These are phyloP conservation scores for Prasinococcaceae sp. DNA, from an alignment of 139 green algal genomes.

Conservation along the genomic window DNA sequence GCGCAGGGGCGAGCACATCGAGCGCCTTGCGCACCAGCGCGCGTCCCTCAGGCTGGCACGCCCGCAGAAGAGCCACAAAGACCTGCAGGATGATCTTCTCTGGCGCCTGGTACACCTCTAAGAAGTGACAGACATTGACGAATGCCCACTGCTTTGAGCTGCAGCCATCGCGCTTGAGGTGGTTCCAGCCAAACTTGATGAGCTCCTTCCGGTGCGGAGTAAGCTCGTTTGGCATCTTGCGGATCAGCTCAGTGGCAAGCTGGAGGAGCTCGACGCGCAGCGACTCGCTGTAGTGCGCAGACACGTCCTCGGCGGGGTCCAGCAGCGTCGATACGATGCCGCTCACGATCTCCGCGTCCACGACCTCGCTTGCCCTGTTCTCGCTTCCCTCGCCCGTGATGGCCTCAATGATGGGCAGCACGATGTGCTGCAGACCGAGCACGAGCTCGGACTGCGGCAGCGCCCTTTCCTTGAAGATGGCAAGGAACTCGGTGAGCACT, in stretches of 20 bases:
- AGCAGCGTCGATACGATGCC: constrained; percentile 31
- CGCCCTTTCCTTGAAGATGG: constrained; percentile 27
- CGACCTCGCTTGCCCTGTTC: constrained; percentile 16
- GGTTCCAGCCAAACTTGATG: constrained; percentile 80
- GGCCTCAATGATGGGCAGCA: constrained; percentile 69
- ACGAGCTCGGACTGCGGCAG: constrained; percentile 31
- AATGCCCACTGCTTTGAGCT: constrained; percentile 66
- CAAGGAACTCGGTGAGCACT: constrained; percentile 46
- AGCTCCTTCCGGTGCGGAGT: constrained; percentile 59
- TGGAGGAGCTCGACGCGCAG: constrained; percentile 67
- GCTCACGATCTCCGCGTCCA: constrained; percentile 24
- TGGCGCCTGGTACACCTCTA: constrained; percentile 52
- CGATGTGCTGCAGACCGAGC: constrained; percentile 39
- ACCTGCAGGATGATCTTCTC: constrained; percentile 83
- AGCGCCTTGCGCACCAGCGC: constrained; percentile 62
- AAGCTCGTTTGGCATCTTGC: constrained; percentile 35
- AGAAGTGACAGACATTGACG: constrained; percentile 73
- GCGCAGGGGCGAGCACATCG: constrained; percentile 68
- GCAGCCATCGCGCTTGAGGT: constrained; percentile 70
- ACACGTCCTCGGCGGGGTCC: constrained; percentile 24
- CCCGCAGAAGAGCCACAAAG: constrained; percentile 69
- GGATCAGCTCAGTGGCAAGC: constrained; percentile 55
- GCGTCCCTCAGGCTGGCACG: constrained; percentile 52
- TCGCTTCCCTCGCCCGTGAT: constrained; percentile 36
- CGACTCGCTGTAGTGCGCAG: constrained; percentile 31